Base-by-base conservation (phyloP, 305 asterid species). In the Ajuga reptans region DNA sequence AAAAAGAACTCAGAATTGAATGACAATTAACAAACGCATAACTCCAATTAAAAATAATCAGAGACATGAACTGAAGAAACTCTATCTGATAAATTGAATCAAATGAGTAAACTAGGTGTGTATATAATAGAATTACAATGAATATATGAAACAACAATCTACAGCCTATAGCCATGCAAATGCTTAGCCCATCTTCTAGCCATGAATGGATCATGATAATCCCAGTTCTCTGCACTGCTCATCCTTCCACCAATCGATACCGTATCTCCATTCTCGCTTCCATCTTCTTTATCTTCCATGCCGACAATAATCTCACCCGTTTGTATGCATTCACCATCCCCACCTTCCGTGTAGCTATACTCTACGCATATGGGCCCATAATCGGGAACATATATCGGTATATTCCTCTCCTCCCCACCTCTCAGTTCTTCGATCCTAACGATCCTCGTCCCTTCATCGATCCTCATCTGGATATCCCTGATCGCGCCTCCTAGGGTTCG, bases 151-250 rank as follows among this genome's bases (percentile, higher is more conserved):
- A 68, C 17, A 53, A 51, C 61, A 55, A 64, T 55, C 81, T 79
- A 84, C 24, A 84, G 81, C 76, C 93, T 83, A 72, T 86, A 86
- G 7, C 84, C 98, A 72, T 90, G 97, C 76, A 90, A 80, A 83
- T 89, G 97, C 64, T 89, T 89, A 12, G 98, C 98, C 97, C 98
- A 89, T 85, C 98, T 83, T 78, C 95, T 92, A 18, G 97, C 95
- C 98, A 90, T 90, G 80, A 84, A 84, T 16, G 88, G 83, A 68
- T 90, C 95, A 74, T 87, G 92, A 53, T 84, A 89, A 60, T 90
- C 96, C 97, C 96, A 90, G 69, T 58, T 78, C 63, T 83, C 95
- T 4, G 65, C 95, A 49, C 85, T 80, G 81, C 95, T 89, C 72
- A 77, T 77, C 75, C 95, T 86, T 18, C 86, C 91, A 11, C 85